phyloP scores from a whole-genome alignment of 208 protist genomes.

The Vickermania spadyakhi region DNA sequence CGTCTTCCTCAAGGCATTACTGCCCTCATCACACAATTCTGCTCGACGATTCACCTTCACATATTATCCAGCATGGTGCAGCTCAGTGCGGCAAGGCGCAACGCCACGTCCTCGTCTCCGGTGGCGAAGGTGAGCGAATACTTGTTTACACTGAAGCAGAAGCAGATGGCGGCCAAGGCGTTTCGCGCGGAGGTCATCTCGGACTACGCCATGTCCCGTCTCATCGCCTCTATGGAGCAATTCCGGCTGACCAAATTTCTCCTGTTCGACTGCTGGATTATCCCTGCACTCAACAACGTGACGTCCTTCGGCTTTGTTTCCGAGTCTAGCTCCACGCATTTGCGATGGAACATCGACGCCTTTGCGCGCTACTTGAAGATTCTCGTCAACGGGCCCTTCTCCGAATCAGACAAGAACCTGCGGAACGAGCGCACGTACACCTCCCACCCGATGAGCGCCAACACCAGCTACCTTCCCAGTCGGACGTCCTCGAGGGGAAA shows the following conservation, averaged over 20 bases:
- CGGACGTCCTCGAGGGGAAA: background rate
- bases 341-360: slow-evolving; percentile 83
- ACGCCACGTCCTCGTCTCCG: slow-evolving; percentile 8
- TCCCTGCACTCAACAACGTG: slow-evolving; percentile 73
- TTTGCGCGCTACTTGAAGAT: slow-evolving; percentile 86
- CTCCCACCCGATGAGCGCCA: slow-evolving; percentile 2
- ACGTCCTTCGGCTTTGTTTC: slow-evolving; percentile 54
- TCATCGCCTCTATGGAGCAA: slow-evolving; percentile 62
- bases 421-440: background rate
- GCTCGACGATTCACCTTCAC: slow-evolving; percentile 68
- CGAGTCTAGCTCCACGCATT: slow-evolving; percentile 51
- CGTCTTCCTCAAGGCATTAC: slow-evolving; percentile 75
- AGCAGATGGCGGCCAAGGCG: slow-evolving; percentile 21
- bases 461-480: too few relatives aligned
- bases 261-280: slow-evolving; percentile 85
- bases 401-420: slow-evolving; percentile 13
- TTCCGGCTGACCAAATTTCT: slow-evolving; percentile 76
- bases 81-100: background rate
- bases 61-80: slow-evolving; percentile 24
- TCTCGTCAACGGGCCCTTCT: slow-evolving; percentile 65
- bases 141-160: slow-evolving; percentile 34
- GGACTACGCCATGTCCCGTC: slow-evolving; percentile 22
- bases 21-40: slow-evolving; percentile 64
- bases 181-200: slow-evolving; percentile 12
- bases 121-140: slow-evolving; percentile 15